Evolutionary conservation across 106 monocot species (phyloP), one percentile per base, ranked within the genome.

Genomic region (Acorus calamus): DNA sequence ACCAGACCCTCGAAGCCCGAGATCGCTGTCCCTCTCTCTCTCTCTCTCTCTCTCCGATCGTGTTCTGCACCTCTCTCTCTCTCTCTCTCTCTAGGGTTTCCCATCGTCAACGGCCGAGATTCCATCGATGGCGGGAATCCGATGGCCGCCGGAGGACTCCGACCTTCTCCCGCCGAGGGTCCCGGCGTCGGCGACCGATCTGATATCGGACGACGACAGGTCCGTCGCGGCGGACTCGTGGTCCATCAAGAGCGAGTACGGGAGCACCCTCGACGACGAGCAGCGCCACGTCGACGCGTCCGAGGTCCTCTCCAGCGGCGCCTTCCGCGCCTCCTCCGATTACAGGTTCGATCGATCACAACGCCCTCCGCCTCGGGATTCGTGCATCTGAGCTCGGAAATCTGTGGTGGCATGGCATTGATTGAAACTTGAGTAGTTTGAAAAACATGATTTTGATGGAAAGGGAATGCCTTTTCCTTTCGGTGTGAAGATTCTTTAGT

Each of bases 201-300:
- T 89, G 63, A 51, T 76, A 4, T 87, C 87, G 55, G 92, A 92
- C 72, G 92, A 92, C 79, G 92, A 92, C 48, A 71, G 92, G 53
- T 92, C 92, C 53, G 82, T 92, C 60, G 87, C 92, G n/a, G 92
- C 92, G 28, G 87, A 92, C 64, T 92, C 92, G 49, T 92, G 92
- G 92, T 92, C 92, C 8, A 78, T 92, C 61, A 92, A 82, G 82
- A 92, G 92, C 82, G 92, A 92, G 50, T 92, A 87, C 71, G 92
- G 87, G 3, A 92, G 92, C 84, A 84, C 82, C 10, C 70, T 87
- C 53, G 87, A 87, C 60, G 87, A 88, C 66, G 89, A 94, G 2
- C 89, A 94, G 73, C 78, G 89, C 8, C 89, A 89, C 75, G 89
- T 77, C 51, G 93, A 86, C 46, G 85, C 88, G 7, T 64, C 81